Evolutionary conservation across 2,329 filamentous ascomycete species (phyloP).

Genomic region (Aspergillus costaricaensis): DNA sequence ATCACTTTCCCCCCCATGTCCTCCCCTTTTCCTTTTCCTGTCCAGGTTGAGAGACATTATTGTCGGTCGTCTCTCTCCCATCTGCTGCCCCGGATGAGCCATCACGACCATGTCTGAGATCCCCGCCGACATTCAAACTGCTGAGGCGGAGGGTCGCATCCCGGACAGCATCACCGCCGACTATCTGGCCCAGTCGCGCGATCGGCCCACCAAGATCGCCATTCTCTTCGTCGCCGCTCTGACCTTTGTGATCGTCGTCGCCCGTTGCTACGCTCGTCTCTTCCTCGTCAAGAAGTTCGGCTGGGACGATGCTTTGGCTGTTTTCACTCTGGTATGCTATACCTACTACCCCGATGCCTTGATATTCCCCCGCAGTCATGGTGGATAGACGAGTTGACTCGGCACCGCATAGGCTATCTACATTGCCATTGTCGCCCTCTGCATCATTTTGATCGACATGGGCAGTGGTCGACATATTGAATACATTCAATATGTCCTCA

Average conservation of each 20-base stretch:
- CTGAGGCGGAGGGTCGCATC: conserved; percentile 30
- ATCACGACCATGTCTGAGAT: not conserved
- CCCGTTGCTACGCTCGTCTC: conserved; percentile 51
- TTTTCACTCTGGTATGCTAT: conserved; percentile 47
- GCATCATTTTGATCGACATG: conserved; percentile 48
- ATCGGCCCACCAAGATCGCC: conserved; percentile 29
- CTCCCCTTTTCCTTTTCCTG: too few species aligned
- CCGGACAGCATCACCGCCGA: conserved; percentile 27
- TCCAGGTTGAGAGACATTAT: too few species aligned
- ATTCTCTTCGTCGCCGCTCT: conserved; percentile 34
- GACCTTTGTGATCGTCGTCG: conserved; percentile 36
- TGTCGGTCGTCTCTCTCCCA: too few species aligned
- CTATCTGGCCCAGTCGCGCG: conserved; percentile 32
- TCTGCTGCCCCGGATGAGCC: not conserved
- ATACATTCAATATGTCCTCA: conserved; percentile 48
- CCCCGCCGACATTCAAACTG: conserved; percentile 12
- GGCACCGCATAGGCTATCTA: conserved; percentile 29
- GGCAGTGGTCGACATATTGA: conserved; percentile 48
- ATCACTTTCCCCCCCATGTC: too few species aligned
- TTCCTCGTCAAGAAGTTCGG: conserved; percentile 48
- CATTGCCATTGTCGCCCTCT: conserved; percentile 49
- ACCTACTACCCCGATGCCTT: not conserved
- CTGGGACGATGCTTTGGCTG: conserved; percentile 53
- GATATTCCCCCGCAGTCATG: conserved; percentile 7
- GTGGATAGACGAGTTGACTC: not conserved